phyloP scores from a whole-genome alignment of 2,329 filamentous ascomycete species.

The Hymenotorrendiella dingleyae region DNA sequence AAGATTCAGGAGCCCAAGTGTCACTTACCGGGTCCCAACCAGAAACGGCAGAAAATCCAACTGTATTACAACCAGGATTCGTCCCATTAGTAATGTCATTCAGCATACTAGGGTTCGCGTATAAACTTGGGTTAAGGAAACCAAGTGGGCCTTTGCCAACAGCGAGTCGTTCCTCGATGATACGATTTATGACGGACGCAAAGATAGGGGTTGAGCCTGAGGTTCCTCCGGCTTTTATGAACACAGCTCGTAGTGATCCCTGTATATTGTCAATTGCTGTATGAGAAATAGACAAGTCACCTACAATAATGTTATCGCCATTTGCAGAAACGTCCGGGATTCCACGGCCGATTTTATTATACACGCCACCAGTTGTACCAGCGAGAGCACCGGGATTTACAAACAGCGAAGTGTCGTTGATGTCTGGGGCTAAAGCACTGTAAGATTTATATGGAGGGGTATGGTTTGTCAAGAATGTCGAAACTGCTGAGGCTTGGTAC shows the following conservation, averaged over 20 bases:
- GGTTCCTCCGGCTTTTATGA: slow-evolving; percentile 45
- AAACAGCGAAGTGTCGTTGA: slow-evolving; percentile 8
- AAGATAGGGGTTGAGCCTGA: slow-evolving; percentile 44
- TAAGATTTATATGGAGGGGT: slow-evolving; percentile 21
- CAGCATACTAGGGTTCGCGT: slow-evolving; percentile 35
- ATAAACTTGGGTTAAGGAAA: slow-evolving; percentile 47
- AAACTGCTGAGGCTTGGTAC: slow-evolving; percentile 32
- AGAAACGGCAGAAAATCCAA: slow-evolving; percentile 26
- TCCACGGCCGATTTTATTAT: slow-evolving; percentile 19
- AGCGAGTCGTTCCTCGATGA: slow-evolving; percentile 44
- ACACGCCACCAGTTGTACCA: slow-evolving; percentile 11
- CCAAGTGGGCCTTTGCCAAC: slow-evolving; percentile 42
- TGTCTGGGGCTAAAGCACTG: too few species aligned
- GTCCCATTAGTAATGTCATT: slow-evolving; percentile 30
- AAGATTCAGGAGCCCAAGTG: slow-evolving; percentile 32
- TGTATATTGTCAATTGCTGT: too few species aligned
- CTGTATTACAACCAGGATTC: slow-evolving; percentile 27
- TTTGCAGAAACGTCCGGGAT: slow-evolving; percentile 40
- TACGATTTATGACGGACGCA: slow-evolving; percentile 41
- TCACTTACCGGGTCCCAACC: too few species aligned
- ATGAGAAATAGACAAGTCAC: slow-evolving; percentile 6
- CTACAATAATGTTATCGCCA: slow-evolving; percentile 21
- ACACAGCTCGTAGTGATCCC: too few species aligned
- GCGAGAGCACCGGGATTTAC: slow-evolving; percentile 16
- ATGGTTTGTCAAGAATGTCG: slow-evolving; percentile 34